Conservation (phyloP, 495 filamentous ascomycete genomes). For the Astrothelium macrocarpum region DNA sequence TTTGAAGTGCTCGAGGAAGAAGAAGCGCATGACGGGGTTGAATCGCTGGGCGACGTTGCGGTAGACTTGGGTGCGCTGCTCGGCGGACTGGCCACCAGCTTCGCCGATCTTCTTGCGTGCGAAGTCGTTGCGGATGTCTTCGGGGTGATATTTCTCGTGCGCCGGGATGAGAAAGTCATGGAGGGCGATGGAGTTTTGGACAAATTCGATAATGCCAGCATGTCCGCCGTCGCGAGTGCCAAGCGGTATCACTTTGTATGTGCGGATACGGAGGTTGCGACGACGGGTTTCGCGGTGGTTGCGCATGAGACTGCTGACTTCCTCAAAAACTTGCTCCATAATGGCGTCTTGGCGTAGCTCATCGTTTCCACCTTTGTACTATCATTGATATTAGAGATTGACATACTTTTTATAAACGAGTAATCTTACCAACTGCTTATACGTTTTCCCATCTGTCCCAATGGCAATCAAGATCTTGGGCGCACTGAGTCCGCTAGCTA, state of each 20-base stretch:
- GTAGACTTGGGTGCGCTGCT: slow-evolving; percentile 63
- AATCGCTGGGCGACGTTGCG: slow-evolving; percentile 67
- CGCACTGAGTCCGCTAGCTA: slow-evolving; percentile 82
- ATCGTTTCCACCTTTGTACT: slow-evolving; percentile 89
- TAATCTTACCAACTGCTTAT: slow-evolving; percentile 69
- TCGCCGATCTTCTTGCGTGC: slow-evolving; percentile 71
- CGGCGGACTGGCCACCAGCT: slow-evolving; percentile 55
- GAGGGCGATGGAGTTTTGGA: slow-evolving; percentile 80
- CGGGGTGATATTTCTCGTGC: slow-evolving; percentile 76
- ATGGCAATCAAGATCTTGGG: slow-evolving; percentile 83
- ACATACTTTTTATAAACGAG: not conserved
- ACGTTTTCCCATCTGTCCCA: slow-evolving; percentile 63
- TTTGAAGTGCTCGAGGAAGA: slow-evolving; percentile 90
- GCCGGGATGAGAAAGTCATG: slow-evolving; percentile 86
- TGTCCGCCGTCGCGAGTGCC: slow-evolving; percentile 40
- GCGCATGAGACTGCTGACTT: slow-evolving; percentile 82
- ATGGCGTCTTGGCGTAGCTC: slow-evolving; percentile 98
- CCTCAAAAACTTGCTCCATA: slow-evolving; percentile 98
- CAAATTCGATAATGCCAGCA: slow-evolving; percentile 95
- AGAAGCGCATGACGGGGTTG: slow-evolving; percentile 89
- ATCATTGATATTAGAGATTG: slow-evolving; percentile 8
- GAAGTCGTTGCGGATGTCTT: slow-evolving; percentile 60
- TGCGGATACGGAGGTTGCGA: slow-evolving; percentile 77
- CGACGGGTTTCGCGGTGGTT: slow-evolving; percentile 77
- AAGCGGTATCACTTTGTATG: slow-evolving; percentile 91